A percentile compares a stretch with the other conserved stretches of the same genome.
Conservation (phyloP, 345 rosid genomes). For the Boechera stricta region DNA sequence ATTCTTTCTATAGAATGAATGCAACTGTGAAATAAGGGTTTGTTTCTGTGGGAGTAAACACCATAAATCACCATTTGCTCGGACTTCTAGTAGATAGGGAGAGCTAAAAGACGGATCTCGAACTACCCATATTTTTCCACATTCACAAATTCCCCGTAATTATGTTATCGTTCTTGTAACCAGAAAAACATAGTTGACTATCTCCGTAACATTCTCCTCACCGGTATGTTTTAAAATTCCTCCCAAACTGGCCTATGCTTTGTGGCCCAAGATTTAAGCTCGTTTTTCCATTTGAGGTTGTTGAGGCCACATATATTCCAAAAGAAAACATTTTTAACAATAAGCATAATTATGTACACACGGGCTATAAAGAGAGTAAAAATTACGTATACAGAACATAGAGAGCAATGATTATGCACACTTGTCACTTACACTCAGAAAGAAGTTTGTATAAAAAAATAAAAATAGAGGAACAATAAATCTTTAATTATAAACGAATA, state of each 20-base stretch:
- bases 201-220: not conserved
- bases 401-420: not conserved
- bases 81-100: not conserved
- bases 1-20: too few species aligned
- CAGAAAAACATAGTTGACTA: not conserved
- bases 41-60: not conserved
- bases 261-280: not conserved
- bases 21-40: too few species aligned
- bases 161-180: not conserved
- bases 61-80: not conserved
- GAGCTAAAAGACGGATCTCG: not conserved
- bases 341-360: not conserved
- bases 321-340: not conserved
- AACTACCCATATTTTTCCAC: not conserved
- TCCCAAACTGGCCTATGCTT: not conserved
- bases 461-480: not conserved
- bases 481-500: constrained; percentile 30
- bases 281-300: not conserved
- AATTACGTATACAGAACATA: too few species aligned
- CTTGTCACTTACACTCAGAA: not conserved
- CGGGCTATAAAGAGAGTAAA: too few species aligned
- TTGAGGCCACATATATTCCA: not conserved
- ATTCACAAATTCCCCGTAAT: not conserved
- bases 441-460: not conserved
- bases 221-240: not conserved